These are phyloP conservation scores for Theileria luwenshuni DNA, from an alignment of 169 alveolate species.

Conservation along the genomic window DNA sequence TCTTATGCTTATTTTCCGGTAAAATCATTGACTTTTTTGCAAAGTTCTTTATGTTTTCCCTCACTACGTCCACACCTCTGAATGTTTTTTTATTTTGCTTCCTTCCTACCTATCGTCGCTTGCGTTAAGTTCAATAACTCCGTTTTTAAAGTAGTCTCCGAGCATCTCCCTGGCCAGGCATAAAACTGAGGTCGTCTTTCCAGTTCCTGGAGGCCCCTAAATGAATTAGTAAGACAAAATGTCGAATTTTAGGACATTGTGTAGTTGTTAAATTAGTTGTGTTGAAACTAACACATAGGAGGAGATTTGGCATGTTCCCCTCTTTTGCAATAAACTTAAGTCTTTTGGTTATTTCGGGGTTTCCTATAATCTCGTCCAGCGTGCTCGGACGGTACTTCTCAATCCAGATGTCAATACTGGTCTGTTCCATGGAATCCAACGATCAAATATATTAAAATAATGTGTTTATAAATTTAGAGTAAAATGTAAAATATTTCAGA, in stretches of 20 bases:
- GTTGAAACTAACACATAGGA: conserved; percentile 82
- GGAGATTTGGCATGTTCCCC: conserved; percentile 97
- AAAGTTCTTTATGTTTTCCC: conserved; percentile 95
- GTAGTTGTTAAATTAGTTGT: not conserved
- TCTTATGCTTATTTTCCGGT: conserved; percentile 94
- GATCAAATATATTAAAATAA: no score
- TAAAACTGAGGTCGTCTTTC: conserved; percentile 97
- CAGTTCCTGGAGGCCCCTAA: conserved; percentile 99
- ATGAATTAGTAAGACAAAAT: not conserved
- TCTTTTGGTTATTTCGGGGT: conserved; percentile 89
- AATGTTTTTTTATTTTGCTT: no score
- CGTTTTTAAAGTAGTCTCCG: conserved; percentile 84
- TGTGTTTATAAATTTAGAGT: no score
- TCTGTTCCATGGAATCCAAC: conserved; percentile 25
- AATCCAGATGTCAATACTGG: conserved; percentile 87
- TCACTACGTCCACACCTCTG: conserved; percentile 97
- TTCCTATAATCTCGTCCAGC: conserved; percentile 95
- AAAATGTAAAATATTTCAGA: not conserved
- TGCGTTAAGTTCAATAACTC: conserved; percentile 97
- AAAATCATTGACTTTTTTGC: conserved; percentile 93
- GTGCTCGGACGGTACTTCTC: conserved; percentile 96
- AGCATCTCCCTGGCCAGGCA: conserved; percentile 96
- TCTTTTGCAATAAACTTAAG: conserved; percentile 90
- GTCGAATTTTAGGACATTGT: not conserved
- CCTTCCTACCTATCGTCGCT: conserved; percentile 92